Percentiles rank a stretch among this genome's conserved stretches.
Conservation (phyloP, 1,284 basidiomycete species). For the Rhodotorula sp. region DNA sequence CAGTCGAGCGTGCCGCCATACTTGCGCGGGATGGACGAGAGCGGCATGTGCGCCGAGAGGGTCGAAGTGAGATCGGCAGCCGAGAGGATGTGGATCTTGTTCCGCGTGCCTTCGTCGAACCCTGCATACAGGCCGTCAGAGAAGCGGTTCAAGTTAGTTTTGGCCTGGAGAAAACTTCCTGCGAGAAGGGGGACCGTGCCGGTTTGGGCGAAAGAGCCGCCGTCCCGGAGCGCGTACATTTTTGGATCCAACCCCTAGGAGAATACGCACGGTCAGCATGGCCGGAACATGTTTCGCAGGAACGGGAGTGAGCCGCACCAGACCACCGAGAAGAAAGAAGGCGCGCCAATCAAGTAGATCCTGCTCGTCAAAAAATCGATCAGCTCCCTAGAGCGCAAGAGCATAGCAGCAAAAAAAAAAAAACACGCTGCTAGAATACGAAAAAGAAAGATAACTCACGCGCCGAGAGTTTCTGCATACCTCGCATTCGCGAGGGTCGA, state of each 20-base stretch:
- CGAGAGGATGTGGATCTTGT: conserved; percentile 40
- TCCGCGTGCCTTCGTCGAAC: conserved; percentile 35
- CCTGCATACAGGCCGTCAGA: not conserved
- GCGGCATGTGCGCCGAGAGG: conserved; percentile 54
- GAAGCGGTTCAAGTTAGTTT: too few species aligned
- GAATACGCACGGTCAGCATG: conserved; percentile 7
- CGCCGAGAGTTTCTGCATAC: conserved; percentile 62
- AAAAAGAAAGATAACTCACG: not conserved
- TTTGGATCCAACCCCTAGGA: conserved; percentile 68
- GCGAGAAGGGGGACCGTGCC: too few species aligned
- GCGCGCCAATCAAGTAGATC: conserved; percentile 66
- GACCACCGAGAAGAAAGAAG: conserved; percentile 59
- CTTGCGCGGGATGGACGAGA: conserved; percentile 59
- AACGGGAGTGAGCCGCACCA: not conserved
- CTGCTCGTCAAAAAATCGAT: not conserved
- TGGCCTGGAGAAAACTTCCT: too few species aligned
- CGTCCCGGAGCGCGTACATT: conserved; percentile 40
- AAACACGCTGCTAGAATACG: too few species aligned
- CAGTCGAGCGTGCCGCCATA: conserved; percentile 57
- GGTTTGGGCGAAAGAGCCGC: too few species aligned
- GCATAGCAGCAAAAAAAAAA: not conserved
- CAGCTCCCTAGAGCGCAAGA: not conserved
- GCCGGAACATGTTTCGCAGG: not conserved
- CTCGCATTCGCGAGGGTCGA: conserved; percentile 72
- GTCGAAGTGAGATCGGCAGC: conserved; percentile 27